These are phyloP conservation scores for Ophiostoma himal-ulmi DNA, from an alignment of 2,329 filamentous ascomycete species.

Conservation along the genomic window DNA sequence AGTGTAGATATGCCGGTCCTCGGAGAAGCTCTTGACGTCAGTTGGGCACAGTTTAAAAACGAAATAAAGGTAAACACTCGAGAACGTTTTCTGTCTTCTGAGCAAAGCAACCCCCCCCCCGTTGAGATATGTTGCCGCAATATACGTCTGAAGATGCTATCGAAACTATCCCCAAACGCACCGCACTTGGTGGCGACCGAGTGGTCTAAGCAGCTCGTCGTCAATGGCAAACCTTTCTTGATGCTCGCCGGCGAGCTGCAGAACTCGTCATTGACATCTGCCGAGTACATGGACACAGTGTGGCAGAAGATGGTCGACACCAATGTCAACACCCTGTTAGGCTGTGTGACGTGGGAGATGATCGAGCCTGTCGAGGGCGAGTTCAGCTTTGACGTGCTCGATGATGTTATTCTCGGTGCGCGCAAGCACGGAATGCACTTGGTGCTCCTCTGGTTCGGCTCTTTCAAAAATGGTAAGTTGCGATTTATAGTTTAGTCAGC, in stretches of 20 bases:
- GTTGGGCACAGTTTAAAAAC: not conserved
- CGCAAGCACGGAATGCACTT: constrained; percentile 28
- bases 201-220: constrained; percentile 31
- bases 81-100: not conserved
- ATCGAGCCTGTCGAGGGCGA: constrained; percentile 31
- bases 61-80: not conserved
- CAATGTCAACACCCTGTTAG: constrained; percentile 32
- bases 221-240: constrained; percentile 31
- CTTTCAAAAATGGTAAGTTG: constrained; percentile 29
- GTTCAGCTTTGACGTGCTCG: constrained; percentile 30
- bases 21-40: not conserved
- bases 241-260: constrained; percentile 32
- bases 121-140: not conserved
- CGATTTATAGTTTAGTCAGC: constrained; percentile 6
- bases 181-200: constrained; percentile 2
- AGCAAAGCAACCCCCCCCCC: not conserved
- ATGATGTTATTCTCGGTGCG: constrained; percentile 28
- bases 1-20: not conserved
- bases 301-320: constrained; percentile 28
- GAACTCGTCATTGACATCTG: constrained; percentile 31
- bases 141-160: not conserved
- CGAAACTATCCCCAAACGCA: not conserved
- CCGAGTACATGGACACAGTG: constrained; percentile 29
- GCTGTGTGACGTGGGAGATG: constrained; percentile 32
- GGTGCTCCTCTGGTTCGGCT: constrained; percentile 30